These are phyloP conservation scores for Leccinum truebloodii DNA, from an alignment of 768 basidiomycete genomes.

Conservation along the genomic window DNA sequence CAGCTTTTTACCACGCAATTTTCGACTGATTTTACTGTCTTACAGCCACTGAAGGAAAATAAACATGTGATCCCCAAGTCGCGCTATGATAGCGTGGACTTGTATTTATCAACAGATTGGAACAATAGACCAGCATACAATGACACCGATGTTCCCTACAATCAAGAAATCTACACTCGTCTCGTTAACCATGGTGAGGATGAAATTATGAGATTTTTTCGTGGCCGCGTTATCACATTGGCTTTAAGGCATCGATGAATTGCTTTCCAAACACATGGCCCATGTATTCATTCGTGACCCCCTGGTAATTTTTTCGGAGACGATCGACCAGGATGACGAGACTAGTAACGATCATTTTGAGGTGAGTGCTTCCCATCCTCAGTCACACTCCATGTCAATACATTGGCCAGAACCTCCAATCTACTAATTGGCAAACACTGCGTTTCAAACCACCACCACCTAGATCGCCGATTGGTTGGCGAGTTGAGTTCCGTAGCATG, in stretches of 20 bases:
- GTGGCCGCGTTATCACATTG: neutral
- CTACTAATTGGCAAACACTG: constrained; percentile 99
- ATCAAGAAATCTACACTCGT: constrained; percentile 71
- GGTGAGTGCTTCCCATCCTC: constrained; percentile 41
- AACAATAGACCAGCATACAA: constrained; percentile 93
- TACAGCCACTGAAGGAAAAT: constrained; percentile 74
- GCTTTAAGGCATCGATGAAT: constrained; percentile 73
- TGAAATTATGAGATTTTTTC: neutral
- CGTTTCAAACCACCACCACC: constrained; percentile 98
- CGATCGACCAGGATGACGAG: constrained; percentile 87
- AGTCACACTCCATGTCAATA: constrained; percentile 1
- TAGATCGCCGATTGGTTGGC: constrained; percentile 92
- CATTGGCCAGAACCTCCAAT: constrained; percentile 83
- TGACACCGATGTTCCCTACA: constrained; percentile 79
- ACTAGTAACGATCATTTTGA: constrained; percentile 95
- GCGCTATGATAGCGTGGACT: constrained; percentile 93
- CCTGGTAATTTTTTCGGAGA: constrained; percentile 92
- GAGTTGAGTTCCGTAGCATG: constrained; percentile 98
- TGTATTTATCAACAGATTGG: constrained; percentile 87
- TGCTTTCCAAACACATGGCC: constrained; percentile 88
- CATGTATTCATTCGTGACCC: constrained; percentile 99
- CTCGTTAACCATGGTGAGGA: constrained; percentile 71
- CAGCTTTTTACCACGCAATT: constrained; percentile 8
- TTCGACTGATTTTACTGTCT: constrained; percentile 2
- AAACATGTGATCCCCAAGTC: constrained; percentile 90